These are phyloP conservation scores for Furculomyces boomerangus DNA, from an alignment of 371 early-diverging fungal genomes.

Conservation along the genomic window DNA sequence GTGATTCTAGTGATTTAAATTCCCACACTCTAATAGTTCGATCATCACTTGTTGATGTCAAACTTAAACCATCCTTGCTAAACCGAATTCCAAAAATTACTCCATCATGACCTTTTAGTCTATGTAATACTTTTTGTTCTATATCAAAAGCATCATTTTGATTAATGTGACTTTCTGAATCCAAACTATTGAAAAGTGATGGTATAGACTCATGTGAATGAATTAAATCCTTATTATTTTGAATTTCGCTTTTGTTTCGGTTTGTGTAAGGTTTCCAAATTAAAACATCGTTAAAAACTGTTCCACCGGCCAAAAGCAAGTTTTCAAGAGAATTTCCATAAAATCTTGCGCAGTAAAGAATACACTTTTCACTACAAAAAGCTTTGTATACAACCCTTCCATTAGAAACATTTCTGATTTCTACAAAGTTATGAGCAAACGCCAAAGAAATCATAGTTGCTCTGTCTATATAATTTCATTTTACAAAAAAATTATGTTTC, in stretches of 20 bases:
- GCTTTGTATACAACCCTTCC: conserved; percentile 14
- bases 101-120: conserved; percentile 27
- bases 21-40: conserved; percentile 68
- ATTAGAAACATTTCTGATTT: conserved; percentile 26
- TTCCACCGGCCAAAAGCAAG: conserved; percentile 52
- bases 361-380: conserved; percentile 39
- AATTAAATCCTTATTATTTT: not conserved
- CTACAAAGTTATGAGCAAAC: conserved; percentile 56
- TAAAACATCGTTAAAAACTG: conserved; percentile 63
- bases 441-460: conserved; percentile 30
- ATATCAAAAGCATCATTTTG: no score
- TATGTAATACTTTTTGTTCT: conserved; percentile 3
- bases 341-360: conserved; percentile 51
- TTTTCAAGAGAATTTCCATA: conserved; percentile 29
- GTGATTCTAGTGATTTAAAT: not conserved
- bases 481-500: no score
- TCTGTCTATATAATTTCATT: no score
- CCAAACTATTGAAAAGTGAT: not conserved
- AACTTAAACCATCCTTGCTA: conserved; percentile 29
- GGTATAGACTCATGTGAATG: conserved; percentile 4
- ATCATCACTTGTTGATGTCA: conserved; percentile 70
- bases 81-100: conserved; percentile 67
- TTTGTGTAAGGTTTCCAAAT: conserved; percentile 32
- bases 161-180: not conserved
- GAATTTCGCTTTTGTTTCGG: not conserved